Evolutionary conservation across 2,329 filamentous ascomycete genomes (phyloP), one percentile per base, ranked within the genome.

Genomic region (Ophiosphaerella narmari): DNA sequence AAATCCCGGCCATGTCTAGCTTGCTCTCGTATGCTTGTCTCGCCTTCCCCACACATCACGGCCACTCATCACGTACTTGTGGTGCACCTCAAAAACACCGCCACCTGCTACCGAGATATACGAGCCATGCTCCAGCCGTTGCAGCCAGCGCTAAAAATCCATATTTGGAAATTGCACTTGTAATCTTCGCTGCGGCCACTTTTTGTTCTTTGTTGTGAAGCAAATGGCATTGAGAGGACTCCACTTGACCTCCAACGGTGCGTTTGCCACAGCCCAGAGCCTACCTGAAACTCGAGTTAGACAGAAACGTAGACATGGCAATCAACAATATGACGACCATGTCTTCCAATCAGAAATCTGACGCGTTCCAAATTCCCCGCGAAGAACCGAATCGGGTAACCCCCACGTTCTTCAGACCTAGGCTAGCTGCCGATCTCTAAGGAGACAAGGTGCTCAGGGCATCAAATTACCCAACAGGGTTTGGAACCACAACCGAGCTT

Each of bases 361-460:
- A 8, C 9, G 24, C 11, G 38, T 21, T 39, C 5, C 7, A 11
- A 13, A 11, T 16, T 43, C 26, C 14, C 47, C 18, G 48, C 48
- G 45, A 37, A 37, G 47, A 48, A 48, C 52, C 58, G 46, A 48
- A 59, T 56, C 45, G 40, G 50, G 60, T 12, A 55, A 53, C 55
- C 48, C 48, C 55, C 57, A 63, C 51, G 54, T 52, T 52, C 38
- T 34, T 41, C 34, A 39, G 50, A 41, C 48, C 50, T 63, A 46
- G 59, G 56, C 56, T 51, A 53, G 45, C 43, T 34, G 60, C 45
- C 47, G 54, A 61, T 63, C 43, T 46, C 21, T 40, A 52, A 52
- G n/a, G 43, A 58, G 58, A 42, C 33, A 52, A 43, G 43, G 37
- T 39, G 39, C 48, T 52, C 23, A 39, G 41, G 43, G 43, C 45